Evolutionary conservation across 2,329 filamentous ascomycete species (phyloP).

Genomic region (Pleurostoma richardsiae): DNA sequence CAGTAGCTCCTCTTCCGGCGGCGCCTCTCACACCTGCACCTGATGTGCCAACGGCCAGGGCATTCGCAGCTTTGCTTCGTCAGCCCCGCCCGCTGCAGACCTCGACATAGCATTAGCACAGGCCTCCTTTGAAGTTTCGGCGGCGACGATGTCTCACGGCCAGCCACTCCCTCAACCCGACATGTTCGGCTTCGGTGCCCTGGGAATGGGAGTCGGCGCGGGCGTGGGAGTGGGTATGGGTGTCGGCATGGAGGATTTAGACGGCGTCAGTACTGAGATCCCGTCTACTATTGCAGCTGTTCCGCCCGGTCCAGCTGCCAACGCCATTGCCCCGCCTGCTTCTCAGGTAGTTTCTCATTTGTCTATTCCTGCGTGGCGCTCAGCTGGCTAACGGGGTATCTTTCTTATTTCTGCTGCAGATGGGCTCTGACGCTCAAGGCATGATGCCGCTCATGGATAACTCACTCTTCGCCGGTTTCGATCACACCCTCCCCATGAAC

Average conservation of each 20-base stretch:
- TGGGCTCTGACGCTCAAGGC: conserved; percentile 23
- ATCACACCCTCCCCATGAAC: conserved; percentile 33
- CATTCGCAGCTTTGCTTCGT: no score
- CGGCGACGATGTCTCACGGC: conserved; percentile 11
- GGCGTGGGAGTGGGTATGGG: not conserved
- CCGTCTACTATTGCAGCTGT: no score
- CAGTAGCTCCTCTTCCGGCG: no score
- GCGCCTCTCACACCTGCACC: no score
- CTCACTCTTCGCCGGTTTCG: conserved; percentile 27
- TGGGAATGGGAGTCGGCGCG: not conserved
- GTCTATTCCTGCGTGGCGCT: not conserved
- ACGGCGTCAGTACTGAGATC: no score
- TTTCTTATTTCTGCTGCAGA: conserved; percentile 9
- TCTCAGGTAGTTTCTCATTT: conserved; percentile 9
- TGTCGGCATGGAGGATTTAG: conserved; percentile 2
- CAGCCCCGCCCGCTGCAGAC: no score
- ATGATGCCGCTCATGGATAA: conserved; percentile 40
- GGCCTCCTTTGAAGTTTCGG: not conserved
- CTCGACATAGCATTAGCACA: no score
- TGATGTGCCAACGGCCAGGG: no score
- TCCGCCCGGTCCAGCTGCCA: no score
- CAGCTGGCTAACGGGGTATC: not conserved
- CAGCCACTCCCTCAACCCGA: conserved; percentile 7
- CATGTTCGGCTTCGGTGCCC: conserved; percentile 10
- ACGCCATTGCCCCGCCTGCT: no score